Evolutionary conservation across 805 yeast genomes (phyloP).

Genomic region (Trichomonascus vanleenenianus): DNA sequence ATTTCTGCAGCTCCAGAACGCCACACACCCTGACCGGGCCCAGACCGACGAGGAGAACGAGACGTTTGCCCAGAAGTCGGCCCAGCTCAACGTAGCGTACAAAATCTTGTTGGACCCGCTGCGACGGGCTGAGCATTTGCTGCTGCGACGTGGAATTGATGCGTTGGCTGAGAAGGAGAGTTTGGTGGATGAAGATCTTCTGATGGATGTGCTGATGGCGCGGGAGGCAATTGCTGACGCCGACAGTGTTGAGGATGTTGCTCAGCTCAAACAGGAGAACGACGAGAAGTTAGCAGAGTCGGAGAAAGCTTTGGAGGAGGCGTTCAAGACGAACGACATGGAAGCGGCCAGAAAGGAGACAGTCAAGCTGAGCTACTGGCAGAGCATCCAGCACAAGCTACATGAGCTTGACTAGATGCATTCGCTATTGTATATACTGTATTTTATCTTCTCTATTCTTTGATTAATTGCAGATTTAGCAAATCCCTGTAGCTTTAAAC

Average conservation of each 20-base stretch:
- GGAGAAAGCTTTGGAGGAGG: slow-evolving; percentile 38
- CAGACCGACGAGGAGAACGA: slow-evolving; percentile 21
- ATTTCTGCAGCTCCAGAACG: slow-evolving; percentile 63
- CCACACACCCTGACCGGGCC: slow-evolving; percentile 72
- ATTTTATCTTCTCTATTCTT: no score
- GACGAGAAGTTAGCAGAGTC: slow-evolving; percentile 43
- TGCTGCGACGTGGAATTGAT: slow-evolving; percentile 49
- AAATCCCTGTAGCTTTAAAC: no score
- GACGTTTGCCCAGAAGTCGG: slow-evolving; percentile 30
- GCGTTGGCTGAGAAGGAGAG: slow-evolving; percentile 38
- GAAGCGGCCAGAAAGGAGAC: slow-evolving; percentile 57
- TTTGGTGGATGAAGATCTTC: slow-evolving; percentile 41
- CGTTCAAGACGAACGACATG: slow-evolving; percentile 44
- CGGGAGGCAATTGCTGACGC: slow-evolving; percentile 78
- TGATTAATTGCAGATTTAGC: no score
- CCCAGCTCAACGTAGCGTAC: slow-evolving; percentile 71
- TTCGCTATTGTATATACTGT: background rate
- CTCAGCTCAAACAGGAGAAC: slow-evolving; percentile 45
- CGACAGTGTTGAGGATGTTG: slow-evolving; percentile 49
- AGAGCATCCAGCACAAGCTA: slow-evolving; percentile 62
- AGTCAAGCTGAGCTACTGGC: slow-evolving; percentile 75
- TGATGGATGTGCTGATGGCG: slow-evolving; percentile 73
- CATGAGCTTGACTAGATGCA: slow-evolving; percentile 30
- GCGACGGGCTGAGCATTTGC: slow-evolving; percentile 54
- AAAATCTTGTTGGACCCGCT: slow-evolving; percentile 63